phyloP scores from a whole-genome alignment of 495 filamentous ascomycete species.

The Aspergillus haitiensis region DNA sequence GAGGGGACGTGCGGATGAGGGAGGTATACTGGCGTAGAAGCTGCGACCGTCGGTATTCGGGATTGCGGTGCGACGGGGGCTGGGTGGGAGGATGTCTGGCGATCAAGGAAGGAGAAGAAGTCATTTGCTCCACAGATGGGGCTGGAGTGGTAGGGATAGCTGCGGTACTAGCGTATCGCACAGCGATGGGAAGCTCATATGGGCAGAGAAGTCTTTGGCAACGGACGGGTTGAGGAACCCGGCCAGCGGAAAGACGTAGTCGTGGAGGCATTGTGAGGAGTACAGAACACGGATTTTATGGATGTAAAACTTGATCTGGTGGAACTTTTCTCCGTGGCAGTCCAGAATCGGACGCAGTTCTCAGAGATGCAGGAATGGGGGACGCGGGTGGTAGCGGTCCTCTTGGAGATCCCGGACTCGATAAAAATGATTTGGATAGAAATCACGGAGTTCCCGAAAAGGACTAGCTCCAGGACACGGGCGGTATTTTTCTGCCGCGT shows the following conservation, averaged over 20 bases:
- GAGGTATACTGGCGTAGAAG: conserved; percentile 92
- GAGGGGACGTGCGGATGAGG: conserved; percentile 80
- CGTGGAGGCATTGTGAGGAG: conserved; percentile 48
- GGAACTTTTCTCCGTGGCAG: neutral
- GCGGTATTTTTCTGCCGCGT: conserved; percentile 35
- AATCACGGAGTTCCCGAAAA: conserved; percentile 23
- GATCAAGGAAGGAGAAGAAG: conserved; percentile 53
- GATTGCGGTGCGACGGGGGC: conserved; percentile 82
- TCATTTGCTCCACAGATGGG: conserved; percentile 53
- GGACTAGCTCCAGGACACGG: conserved; percentile 16
- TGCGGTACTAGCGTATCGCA: conserved; percentile 37
- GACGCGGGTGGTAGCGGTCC: conserved; percentile 13
- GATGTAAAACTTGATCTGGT: neutral
- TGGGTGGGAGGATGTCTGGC: conserved; percentile 65
- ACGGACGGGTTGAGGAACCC: conserved; percentile 32
- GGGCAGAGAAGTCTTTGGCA: conserved; percentile 38
- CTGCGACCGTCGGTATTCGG: conserved; percentile 90
- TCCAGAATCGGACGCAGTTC: neutral
- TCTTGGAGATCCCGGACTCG: conserved; percentile 9
- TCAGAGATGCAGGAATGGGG: conserved; percentile 15
- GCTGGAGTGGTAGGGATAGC: conserved; percentile 51
- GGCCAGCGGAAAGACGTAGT: conserved; percentile 37
- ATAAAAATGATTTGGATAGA: conserved; percentile 23
- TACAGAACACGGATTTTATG: neutral
- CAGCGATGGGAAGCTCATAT: conserved; percentile 34